Base-by-base conservation (phyloP, 805 yeast species). In the Saccharomycopsis sp. region DNA sequence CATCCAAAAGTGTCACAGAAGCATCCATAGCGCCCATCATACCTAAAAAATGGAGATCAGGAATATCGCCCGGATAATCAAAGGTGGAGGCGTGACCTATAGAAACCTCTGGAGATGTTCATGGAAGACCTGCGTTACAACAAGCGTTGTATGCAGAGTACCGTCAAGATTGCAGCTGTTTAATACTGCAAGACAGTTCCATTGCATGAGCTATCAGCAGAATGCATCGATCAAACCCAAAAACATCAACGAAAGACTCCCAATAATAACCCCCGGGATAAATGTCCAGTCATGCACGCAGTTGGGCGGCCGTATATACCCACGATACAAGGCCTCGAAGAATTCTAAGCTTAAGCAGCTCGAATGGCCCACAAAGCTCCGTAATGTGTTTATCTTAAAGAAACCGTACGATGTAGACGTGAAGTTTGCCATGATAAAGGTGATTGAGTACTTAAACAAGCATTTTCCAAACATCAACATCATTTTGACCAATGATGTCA, bases 341-440 rank as follows among this genome's bases (percentile, higher is more conserved):
- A 80, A 81, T 63, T 82, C 88, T 7, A 84, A 84, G 65, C 75
- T 86, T 53, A 83, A 81, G 63, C 77, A 81, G 25, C 68, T 91
- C 51, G 71, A 81, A 12, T 90, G 97, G 97, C 76, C 79, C n/a
- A 69, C 23, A 15, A 87, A 89, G 0, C 79, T 89, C 9, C 81
- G 83, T 60, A 93, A 92, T 68, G 81, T 93, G 8, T 78, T 86
- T 57, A 75, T 93, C 17, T 89, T 89, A 34, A 92, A 91, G 71
- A 93, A 93, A 68, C 97, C 97, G 1, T 83, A 88, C 85, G 82
- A 89, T 55, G 69, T 73, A 1, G 72, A 74, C 7, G 96, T 89
- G 2, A 75, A 85, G 14, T 72, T 74, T 3, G 90, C 94, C 2
- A 81, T 86, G 82, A 77, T 82, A 5, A 74, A 75, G 52, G 86